These are phyloP conservation scores for Oropetium thomaeum DNA, from an alignment of 176 grass and related monocot species.

Conservation along the genomic window DNA sequence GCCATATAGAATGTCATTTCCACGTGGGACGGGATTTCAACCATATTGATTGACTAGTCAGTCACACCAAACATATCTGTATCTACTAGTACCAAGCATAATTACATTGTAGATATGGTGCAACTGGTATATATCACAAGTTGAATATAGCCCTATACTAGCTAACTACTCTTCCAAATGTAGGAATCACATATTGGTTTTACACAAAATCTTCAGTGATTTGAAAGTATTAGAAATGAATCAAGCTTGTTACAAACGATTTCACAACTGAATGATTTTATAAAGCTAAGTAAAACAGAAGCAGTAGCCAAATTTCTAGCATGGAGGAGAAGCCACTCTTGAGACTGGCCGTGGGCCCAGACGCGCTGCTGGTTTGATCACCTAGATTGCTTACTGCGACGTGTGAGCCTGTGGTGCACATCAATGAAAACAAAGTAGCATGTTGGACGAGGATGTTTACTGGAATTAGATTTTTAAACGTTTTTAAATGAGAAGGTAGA, in stretches of 20 bases:
- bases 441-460: neutral
- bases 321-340: neutral
- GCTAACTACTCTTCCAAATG: neutral
- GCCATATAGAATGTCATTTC: too few species aligned
- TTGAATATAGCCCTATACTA: neutral
- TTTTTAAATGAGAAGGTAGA: too few species aligned
- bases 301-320: constrained; percentile 5
- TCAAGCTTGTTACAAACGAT: neutral
- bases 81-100: too few species aligned
- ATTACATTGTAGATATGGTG: neutral
- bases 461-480: neutral
- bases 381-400: constrained; percentile 28
- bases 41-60: too few species aligned
- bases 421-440: neutral
- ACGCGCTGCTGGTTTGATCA: constrained; percentile 18
- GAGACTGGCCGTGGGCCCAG: constrained; percentile 23
- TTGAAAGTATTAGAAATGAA: neutral
- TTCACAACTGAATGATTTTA: neutral
- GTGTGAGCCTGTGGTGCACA: constrained; percentile 44
- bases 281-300: constrained; percentile 18
- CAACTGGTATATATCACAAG: neutral
- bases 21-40: too few species aligned
- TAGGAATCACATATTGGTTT: neutral
- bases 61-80: too few species aligned
- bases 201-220: neutral